phyloP scores from a whole-genome alignment of 2,329 filamentous ascomycete species.

The Aspergillus carbonarius region DNA sequence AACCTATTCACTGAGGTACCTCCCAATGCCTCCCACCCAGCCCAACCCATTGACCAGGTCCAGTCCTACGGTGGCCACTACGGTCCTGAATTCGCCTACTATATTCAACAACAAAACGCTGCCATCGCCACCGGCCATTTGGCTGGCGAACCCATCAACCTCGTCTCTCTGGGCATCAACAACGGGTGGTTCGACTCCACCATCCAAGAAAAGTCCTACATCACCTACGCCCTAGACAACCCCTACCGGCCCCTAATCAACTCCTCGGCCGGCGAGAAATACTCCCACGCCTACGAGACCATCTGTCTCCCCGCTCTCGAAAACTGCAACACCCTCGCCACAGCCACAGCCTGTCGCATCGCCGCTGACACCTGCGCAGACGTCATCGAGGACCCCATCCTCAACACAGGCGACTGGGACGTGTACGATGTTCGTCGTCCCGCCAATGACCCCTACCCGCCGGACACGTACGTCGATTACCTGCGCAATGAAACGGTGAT shows the following conservation, averaged over 20 bases:
- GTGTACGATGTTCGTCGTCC: slow-evolving; percentile 50
- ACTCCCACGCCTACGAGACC: slow-evolving; percentile 35
- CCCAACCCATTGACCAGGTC: background rate
- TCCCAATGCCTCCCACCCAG: background rate
- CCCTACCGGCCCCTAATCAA: slow-evolving; percentile 46
- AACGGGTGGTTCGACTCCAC: slow-evolving; percentile 57
- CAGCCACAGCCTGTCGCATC: slow-evolving; percentile 31
- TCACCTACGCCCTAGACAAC: slow-evolving; percentile 50
- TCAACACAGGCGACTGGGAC: slow-evolving; percentile 28
- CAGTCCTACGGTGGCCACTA: slow-evolving; percentile 39
- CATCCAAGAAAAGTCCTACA: slow-evolving; percentile 45
- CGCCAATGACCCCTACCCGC: slow-evolving; percentile 39
- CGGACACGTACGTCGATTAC: slow-evolving; percentile 45
- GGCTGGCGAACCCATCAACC: slow-evolving; percentile 46
- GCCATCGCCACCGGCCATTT: slow-evolving; percentile 38
- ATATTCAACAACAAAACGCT: slow-evolving; percentile 40
- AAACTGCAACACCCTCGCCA: slow-evolving; percentile 36
- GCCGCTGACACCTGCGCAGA: slow-evolving; percentile 38
- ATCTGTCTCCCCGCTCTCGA: slow-evolving; percentile 42
- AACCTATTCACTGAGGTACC: slow-evolving; percentile 34
- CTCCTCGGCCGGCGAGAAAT: slow-evolving; percentile 28
- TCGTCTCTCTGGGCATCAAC: slow-evolving; percentile 58
- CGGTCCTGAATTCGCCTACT: slow-evolving; percentile 35
- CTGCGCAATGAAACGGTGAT: slow-evolving; percentile 38
- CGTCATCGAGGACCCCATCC: slow-evolving; percentile 38